Evolutionary conservation across 495 filamentous ascomycete species (phyloP), one percentile per base, ranked within the genome.

Genomic region (Xylaria grammica): DNA sequence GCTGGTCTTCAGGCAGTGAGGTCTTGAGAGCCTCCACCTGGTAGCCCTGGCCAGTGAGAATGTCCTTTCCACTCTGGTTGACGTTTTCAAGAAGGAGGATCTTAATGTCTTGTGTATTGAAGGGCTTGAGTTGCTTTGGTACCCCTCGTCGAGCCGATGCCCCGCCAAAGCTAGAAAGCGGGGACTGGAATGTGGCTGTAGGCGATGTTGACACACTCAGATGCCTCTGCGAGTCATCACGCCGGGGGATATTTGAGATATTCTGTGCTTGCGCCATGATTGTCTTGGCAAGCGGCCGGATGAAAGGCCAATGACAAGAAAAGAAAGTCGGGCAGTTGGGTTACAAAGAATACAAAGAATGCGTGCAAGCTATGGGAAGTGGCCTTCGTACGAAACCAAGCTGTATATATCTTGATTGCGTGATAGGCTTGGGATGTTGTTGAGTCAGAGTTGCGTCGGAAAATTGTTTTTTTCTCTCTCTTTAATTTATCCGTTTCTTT

Each of bases 51-150:
- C 79, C 79, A 44, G 78, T 85, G 34, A 99, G 81, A 36, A 97
- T 91, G 20, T 96, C 90, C 70, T 84, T 81, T 13, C 94, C 95
- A 22, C 92, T 93, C 77, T 92, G 83, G 75, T 98, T 97, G 61
- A 99, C 90, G 78, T 98, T 98, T 77, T 99, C 96, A 26, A 99
- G 80, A 8, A 99, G 84, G 61, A 99, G 81, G 42, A 99, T 96
- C 80, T 97, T 98, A 76, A 99, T 91, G 70, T 98, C 94, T 72
- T 91, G 86, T 5, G 93, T 95, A 65, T 92, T 89, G 77, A 99
- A 99, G 22, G 96, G 96, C 79, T 98, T 98, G 69, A 98, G 79
- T 57, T 90, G 91, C 78, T 96, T 97, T 20, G 87, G 80, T 36
- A 48, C 51, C 36, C 56, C 65, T 60, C 64, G 65, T 10, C 42